Base-by-base conservation (phyloP, 805 yeast species). In the Scheffersomyces amazonensis region DNA sequence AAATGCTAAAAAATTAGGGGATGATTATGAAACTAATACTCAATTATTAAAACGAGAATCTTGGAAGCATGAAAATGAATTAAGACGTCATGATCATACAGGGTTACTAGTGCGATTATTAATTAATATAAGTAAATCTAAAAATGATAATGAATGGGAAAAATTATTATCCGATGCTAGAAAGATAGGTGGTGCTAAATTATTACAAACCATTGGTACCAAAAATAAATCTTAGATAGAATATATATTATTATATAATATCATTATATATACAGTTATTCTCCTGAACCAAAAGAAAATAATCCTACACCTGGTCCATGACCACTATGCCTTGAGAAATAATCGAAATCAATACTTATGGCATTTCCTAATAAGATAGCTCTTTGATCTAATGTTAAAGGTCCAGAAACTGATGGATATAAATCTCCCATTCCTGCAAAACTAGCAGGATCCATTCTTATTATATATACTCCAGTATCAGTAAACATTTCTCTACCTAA, bases 291-390 rank as follows among this genome's bases (percentile, higher is more conserved):
- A 33, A 65, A 60, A 22, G 58, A 47, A 39, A 73, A 49, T 12
- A 81, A 75, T 20, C 76, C 73, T 8, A 42, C 39, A 2, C 64
- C 63, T 1, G 64, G 62, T 5, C 66, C 68, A 16, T 74, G 72
- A 27, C 80, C 72, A 15, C 91, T 81, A 58, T 90, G 97, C 58
- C 98, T 76, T n/a, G 96, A 87, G 62, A 93, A 93, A 64, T 90
- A 93, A 62, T 93, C 99, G 61, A 88, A 93, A 60, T 93, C 99
- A 43, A 93, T 83, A 41, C 95, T 84, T 1, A 93, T 83, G 0
- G 97, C 96, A 43, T 84, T 86, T 0, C 88, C 96, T 39, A 93
- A 68, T 58, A 93, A 54, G 1, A 89, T 80, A 0, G 96, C 96
- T 48, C 96, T 76, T 60, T 93, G 86, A 56, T 85, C 95, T 31